Conservation (phyloP, 2,329 filamentous ascomycete species). For the Penicillium nordicum region DNA sequence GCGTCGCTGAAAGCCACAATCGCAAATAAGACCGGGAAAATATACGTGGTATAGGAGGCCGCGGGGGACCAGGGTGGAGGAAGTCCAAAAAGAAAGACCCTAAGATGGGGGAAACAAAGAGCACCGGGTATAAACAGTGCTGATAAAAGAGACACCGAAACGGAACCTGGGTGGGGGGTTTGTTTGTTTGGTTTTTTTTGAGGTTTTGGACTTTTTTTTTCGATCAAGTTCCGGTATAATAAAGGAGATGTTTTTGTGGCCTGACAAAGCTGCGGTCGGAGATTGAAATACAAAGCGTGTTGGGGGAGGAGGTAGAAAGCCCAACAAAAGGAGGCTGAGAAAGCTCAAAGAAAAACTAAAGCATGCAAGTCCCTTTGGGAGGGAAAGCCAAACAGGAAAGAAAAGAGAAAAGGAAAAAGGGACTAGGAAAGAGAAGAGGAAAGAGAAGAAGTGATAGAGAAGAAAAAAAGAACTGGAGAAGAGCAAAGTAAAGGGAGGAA, state of each 20-base stretch:
- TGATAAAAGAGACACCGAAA: slow-evolving; percentile 3
- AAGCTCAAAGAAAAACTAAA: slow-evolving; percentile 9
- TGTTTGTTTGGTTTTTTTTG: not conserved
- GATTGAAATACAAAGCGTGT: slow-evolving; percentile 6
- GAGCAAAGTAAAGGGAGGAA: slow-evolving; percentile 25
- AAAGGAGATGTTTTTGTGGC: not conserved
- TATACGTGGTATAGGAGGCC: slow-evolving; percentile 11
- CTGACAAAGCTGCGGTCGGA: slow-evolving; percentile 8
- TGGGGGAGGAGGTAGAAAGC: slow-evolving; percentile 3
- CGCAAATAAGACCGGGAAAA: slow-evolving; percentile 5
- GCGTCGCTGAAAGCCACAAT: slow-evolving; percentile 26
- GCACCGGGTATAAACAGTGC: slow-evolving; percentile 10
- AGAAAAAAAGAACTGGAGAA: slow-evolving; percentile 10
- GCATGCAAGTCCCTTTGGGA: slow-evolving; percentile 16
- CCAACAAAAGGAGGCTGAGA: slow-evolving; percentile 8
- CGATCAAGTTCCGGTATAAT: not conserved
- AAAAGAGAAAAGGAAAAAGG: slow-evolving; percentile 23
- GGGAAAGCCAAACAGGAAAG: slow-evolving; percentile 25
- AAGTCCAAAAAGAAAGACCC: slow-evolving; percentile 5
- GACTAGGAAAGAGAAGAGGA: slow-evolving; percentile 3
- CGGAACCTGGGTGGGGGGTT: not conserved
- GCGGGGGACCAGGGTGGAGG: slow-evolving; percentile 2
- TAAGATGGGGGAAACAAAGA: slow-evolving; percentile 9
- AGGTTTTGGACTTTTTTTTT: not conserved
- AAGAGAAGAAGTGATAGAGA: slow-evolving; percentile 13